A percentile compares a stretch with the other conserved stretches of the same genome.
phyloP scores from a whole-genome alignment of 371 early-diverging fungal genomes.

The Mortierella sp. region DNA sequence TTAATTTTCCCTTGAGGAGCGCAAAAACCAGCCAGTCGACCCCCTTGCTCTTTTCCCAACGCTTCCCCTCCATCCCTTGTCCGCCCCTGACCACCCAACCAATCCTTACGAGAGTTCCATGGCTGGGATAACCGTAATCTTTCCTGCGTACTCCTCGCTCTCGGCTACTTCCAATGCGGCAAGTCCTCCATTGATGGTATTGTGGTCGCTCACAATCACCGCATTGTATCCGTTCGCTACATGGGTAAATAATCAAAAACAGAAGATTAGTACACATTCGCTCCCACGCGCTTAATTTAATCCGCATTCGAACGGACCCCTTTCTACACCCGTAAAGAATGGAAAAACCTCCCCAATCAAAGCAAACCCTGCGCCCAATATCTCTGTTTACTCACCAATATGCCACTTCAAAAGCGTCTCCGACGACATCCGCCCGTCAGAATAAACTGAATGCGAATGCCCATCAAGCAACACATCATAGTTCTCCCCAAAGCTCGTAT shows the following conservation, averaged over 20 bases:
- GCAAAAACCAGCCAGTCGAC: background rate
- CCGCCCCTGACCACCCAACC: background rate
- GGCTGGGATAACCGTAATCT: constrained; percentile 78
- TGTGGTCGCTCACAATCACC: constrained; percentile 82
- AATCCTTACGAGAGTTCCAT: constrained; percentile 75
- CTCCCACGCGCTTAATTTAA: background rate
- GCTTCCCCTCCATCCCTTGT: background rate
- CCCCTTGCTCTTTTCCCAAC: no score
- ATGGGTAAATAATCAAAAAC: background rate
- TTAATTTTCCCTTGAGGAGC: background rate
- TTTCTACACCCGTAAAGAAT: background rate
- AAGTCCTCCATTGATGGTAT: constrained; percentile 77
- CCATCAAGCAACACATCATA: constrained; percentile 80
- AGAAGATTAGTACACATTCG: background rate
- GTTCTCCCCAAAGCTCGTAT: constrained; percentile 59
- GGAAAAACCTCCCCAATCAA: background rate
- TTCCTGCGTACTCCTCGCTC: constrained; percentile 62
- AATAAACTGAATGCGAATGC: constrained; percentile 78
- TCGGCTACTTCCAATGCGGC: constrained; percentile 73
- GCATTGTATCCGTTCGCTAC: constrained; percentile 85
- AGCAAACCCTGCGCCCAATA: background rate
- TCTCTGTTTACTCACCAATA: constrained; percentile 60
- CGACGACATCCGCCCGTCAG: constrained; percentile 78
- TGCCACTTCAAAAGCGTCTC: constrained; percentile 76
- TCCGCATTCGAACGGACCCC: constrained; percentile 9